A percentile compares a stretch with the other conserved stretches of the same genome.
Conservation (phyloP, 2,329 filamentous ascomycete species). For the Aspergillus sp. region DNA sequence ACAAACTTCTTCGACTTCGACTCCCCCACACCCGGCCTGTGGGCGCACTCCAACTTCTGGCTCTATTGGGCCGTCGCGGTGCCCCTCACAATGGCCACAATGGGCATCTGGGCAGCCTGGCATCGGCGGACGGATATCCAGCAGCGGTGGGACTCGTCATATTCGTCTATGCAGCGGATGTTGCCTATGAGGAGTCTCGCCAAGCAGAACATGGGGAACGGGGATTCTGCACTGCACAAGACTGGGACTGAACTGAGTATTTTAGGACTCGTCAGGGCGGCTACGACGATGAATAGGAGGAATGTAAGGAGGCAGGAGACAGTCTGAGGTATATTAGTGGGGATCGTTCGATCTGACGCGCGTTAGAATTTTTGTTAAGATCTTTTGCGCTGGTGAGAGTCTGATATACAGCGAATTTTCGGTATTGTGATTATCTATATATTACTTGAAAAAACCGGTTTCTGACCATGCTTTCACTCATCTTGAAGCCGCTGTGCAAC, state of each 20-base stretch:
- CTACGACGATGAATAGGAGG: background rate
- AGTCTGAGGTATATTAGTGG: background rate
- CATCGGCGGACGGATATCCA: background rate
- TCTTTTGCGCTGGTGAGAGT: too few relatives aligned
- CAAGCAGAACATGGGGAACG: too few relatives aligned
- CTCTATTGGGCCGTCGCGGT: constrained; percentile 37
- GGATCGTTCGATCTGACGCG: too few relatives aligned
- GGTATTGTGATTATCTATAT: too few relatives aligned
- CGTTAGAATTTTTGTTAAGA: too few relatives aligned
- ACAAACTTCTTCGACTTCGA: constrained; percentile 41
- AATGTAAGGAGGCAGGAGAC: background rate
- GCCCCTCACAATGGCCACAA: constrained; percentile 29
- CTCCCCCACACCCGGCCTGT: constrained; percentile 28
- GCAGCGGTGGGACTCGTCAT: background rate
- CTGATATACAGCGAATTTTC: too few relatives aligned
- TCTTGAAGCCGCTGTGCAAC: too few relatives aligned
- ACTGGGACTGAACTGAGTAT: constrained; percentile 21
- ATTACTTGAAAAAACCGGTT: too few relatives aligned
- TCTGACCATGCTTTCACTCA: too few relatives aligned
- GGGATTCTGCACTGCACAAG: background rate
- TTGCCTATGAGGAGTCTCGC: background rate
- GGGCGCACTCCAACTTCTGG: constrained; percentile 31
- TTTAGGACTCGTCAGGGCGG: constrained; percentile 26
- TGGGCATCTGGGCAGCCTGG: background rate
- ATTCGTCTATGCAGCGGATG: background rate